These are phyloP conservation scores for Citrus cavaleriei DNA, from an alignment of 345 rosid species.

Conservation along the genomic window DNA sequence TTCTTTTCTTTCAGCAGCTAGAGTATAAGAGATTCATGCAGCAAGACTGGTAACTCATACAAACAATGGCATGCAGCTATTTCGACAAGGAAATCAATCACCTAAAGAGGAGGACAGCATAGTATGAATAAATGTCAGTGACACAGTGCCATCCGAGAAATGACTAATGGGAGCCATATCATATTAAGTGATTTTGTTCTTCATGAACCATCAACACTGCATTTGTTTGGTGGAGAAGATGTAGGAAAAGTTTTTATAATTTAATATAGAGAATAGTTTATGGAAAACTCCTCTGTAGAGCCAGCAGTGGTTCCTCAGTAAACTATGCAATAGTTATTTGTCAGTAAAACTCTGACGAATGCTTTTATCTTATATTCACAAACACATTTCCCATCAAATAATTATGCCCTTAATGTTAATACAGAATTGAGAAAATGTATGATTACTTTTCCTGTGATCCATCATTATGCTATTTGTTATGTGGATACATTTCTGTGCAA, in stretches of 20 bases:
- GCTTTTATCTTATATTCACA: neutral
- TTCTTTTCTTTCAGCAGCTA: slow-evolving; percentile 11
- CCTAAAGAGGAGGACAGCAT: neutral
- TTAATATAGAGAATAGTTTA: neutral
- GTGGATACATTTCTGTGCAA: neutral
- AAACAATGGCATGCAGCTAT: neutral
- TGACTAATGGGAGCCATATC: neutral
- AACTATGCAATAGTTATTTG: neutral
- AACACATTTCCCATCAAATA: neutral
- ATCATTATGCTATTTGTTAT: neutral
- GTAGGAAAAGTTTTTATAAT: neutral
- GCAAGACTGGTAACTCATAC: neutral
- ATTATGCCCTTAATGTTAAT: neutral
- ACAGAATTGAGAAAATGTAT: neutral
- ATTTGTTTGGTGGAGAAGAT: neutral
- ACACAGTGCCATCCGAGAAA: neutral
- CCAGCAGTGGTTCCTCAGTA: neutral
- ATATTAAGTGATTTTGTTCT: neutral
- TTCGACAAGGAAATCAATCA: neutral
- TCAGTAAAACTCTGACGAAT: neutral
- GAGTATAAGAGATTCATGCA: slow-evolving; percentile 11
- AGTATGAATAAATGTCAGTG: neutral
- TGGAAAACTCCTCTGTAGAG: neutral
- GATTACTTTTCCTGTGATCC: neutral
- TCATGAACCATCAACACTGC: neutral